phyloP scores from a whole-genome alignment of 331 rosid species.

The Prunus yedoensis region DNA sequence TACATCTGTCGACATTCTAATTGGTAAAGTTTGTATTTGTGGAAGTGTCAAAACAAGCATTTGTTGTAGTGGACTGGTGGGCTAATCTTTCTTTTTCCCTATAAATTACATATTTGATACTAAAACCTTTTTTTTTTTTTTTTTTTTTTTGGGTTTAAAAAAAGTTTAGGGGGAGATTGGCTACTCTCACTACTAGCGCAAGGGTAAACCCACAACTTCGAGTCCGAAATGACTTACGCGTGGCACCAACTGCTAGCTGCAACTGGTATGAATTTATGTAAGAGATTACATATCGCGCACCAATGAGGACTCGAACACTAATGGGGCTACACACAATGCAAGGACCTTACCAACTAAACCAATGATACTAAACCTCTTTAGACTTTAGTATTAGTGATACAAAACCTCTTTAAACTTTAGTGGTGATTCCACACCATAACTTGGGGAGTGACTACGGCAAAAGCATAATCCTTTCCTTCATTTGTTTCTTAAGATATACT shows the following conservation, averaged over 20 bases:
- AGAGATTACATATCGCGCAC: no score
- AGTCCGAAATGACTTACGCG: accelerated
- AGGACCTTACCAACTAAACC: no score
- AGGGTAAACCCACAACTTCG: accelerated
- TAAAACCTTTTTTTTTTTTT: no score
- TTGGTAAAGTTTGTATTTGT: background rate
- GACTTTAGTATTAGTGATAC: no score
- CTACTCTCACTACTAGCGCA: no score
- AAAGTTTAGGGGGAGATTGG: no score
- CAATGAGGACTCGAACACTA: no score
- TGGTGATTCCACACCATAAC: background rate
- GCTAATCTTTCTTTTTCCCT: background rate
- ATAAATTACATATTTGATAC: background rate
- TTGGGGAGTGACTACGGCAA: background rate
- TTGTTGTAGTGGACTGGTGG: background rate
- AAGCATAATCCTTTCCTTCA: background rate
- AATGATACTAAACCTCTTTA: no score
- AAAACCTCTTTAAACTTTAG: background rate
- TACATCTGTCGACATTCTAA: background rate
- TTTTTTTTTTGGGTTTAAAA: background rate
- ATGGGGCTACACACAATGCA: no score
- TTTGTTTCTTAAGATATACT: background rate
- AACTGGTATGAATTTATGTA: no score
- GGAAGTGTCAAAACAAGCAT: background rate
- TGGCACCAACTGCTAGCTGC: no score